Conservation (phyloP, 2,329 filamentous ascomycete species). For the Cordyceps cateniannulata region DNA sequence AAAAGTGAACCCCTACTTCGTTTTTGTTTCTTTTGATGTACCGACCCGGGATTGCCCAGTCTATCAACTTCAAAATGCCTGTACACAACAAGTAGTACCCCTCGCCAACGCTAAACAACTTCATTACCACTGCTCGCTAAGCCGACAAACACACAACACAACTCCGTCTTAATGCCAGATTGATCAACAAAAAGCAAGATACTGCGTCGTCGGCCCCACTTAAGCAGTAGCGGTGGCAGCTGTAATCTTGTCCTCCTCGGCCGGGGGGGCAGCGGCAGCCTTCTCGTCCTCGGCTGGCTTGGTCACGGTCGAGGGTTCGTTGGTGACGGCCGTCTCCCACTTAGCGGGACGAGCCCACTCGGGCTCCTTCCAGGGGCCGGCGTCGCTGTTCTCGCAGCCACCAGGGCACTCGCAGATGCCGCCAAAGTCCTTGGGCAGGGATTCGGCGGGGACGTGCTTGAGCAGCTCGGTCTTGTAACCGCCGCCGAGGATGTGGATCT, state of each 20-base stretch:
- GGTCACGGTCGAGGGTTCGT: slow-evolving; percentile 33
- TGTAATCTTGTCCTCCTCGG: slow-evolving; percentile 27
- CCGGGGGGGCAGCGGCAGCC: slow-evolving; percentile 24
- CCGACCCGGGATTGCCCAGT: not conserved
- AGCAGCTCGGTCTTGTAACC: slow-evolving; percentile 81
- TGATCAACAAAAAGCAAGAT: not conserved
- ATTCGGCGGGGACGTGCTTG: slow-evolving; percentile 79
- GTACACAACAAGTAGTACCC: not conserved
- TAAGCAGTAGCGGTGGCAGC: slow-evolving; percentile 21
- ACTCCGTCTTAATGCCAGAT: slow-evolving; percentile 10
- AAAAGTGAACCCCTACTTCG: not conserved
- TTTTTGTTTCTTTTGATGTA: slow-evolving; percentile 14
- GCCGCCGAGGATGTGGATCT: slow-evolving; percentile 85
- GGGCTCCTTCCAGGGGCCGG: slow-evolving; percentile 78
- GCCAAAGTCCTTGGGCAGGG: slow-evolving; percentile 80
- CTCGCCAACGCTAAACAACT: not conserved
- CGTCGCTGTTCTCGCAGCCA: slow-evolving; percentile 81
- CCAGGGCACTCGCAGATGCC: slow-evolving; percentile 75
- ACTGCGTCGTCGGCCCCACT: not conserved
- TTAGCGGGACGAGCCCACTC: slow-evolving; percentile 60
- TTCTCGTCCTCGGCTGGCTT: slow-evolving; percentile 22
- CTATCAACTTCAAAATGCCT: not conserved
- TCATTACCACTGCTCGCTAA: slow-evolving; percentile 10
- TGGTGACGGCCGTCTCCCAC: slow-evolving; percentile 48
- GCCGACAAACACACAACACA: slow-evolving; percentile 11